Evolutionary conservation across 2,329 filamentous ascomycete species (phyloP), one percentile per base, ranked within the genome.

Genomic region (Aspergillus sp.): DNA sequence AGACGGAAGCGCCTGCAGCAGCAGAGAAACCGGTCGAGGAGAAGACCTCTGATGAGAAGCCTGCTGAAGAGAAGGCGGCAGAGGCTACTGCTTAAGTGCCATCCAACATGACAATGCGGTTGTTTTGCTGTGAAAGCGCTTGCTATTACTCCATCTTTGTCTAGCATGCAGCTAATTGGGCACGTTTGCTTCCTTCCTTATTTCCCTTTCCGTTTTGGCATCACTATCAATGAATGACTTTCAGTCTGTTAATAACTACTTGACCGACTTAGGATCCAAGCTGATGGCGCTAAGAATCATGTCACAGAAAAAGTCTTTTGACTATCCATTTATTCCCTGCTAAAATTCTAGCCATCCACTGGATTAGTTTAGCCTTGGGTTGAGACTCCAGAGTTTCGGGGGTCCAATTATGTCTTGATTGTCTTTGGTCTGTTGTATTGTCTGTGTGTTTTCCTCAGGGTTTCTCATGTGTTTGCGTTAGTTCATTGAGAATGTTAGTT

Each of bases 11-110:
- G 43, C 24, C 57, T 5, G 55, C 65, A 17, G 64, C 61, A 32
- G 65, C 65, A 46, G 65, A 70, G 51, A 50, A 30, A 33, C 30
- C 60, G 14, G 67, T 66, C 35, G 20, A 43, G 20, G 20, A 24
- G 44, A 47, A 36, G 36, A 24, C 62, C 17, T 14, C 46, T 13
- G 53, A 61, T 17, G 58, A 55, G 16, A 59, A 62, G 57, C 36
- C 59, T n/a, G n/a, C 46, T n/a, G 53, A 61, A 22, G 58, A 55
- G 16, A 59, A 62, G 57, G 33, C 59, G 17, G 60, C 52, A 13
- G 64, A 64, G 52, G 65, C 59, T 45, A 56, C 62, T 22, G 62
- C 62, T 38, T 67, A 60, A 61, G 51, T 36, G 54, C 45, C 35
- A 50, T 52, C 16, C 16, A 17, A 26, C 49, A 49, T 52, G 49